Evolutionary conservation across 1,284 basidiomycete species (phyloP), one percentile per base, ranked within the genome.

Genomic region (Ceratobasidium sp.): DNA sequence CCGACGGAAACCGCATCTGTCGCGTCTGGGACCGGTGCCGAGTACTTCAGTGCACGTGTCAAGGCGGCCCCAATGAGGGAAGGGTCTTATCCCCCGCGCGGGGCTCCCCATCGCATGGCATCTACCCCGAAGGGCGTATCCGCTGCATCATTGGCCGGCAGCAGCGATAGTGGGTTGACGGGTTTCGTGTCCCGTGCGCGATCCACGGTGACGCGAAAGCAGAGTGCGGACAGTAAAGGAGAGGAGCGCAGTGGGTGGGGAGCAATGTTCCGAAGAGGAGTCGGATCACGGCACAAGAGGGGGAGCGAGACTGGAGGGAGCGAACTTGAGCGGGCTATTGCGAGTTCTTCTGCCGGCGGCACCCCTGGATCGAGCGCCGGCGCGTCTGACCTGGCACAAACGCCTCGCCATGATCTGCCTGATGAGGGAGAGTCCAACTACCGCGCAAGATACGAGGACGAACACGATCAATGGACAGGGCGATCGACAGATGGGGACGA

Each of bases 341-440:
- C 54, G 7, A 58, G 62, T 50, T 73, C 73, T 69, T 73, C 71
- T 73, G 62, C 71, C 61, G 62, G 71, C 54, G 71, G 71, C 18
- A 73, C 71, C 61, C 62, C 62, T 59, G 61, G 50, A 46, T 64
- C 62, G 32, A 73, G 61, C 28, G 21, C 50, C 38, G 71, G 61
- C 9, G 71, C 52, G 8, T 73, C 71, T 18, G 62, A 66, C 21
- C 46, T 71, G 44, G 61, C 41, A 11, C 62, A 43, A 35, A 55
- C 71, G 26, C 59, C 50, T 64, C 61, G 71, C 21, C 52, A 57
- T 47, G 71, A 73, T 38, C 43, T 64, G 18, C 59, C 71, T 6
- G 59, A 63, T 57, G 71, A 73, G 16, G 41, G 54, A 35, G 71
- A 73, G 18, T 73, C 62, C 4, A 49, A 63, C 28, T 63, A 59